Conservation (phyloP, 495 filamentous ascomycete species). For the Penicillium robsamsonii region DNA sequence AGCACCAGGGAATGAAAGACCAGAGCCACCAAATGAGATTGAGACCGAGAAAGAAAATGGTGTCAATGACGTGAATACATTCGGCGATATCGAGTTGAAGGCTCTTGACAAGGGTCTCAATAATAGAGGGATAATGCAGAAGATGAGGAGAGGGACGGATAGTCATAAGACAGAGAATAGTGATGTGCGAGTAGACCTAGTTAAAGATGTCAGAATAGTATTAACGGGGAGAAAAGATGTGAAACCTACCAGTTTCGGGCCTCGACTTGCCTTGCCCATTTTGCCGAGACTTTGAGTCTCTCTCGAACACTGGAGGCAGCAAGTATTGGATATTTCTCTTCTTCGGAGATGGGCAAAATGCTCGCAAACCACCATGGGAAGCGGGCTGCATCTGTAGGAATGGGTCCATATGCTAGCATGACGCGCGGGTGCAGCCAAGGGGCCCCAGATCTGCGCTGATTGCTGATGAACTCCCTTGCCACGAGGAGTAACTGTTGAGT, state of each 20-base stretch:
- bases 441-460: constrained; percentile 62
- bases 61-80: constrained; percentile 33
- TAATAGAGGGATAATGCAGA: constrained; percentile 33
- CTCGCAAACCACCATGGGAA: constrained; percentile 93
- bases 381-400: constrained; percentile 67
- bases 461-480: constrained; percentile 62
- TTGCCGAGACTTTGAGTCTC: constrained; percentile 72
- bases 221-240: neutral
- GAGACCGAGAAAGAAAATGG: constrained; percentile 43
- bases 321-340: constrained; percentile 76
- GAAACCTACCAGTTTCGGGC: constrained; percentile 65
- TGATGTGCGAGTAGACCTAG: constrained; percentile 36
- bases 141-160: constrained; percentile 47
- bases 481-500: constrained; percentile 66
- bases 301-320: constrained; percentile 71
- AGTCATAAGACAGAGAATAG: constrained; percentile 49
- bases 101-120: constrained; percentile 24
- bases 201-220: constrained; percentile 16
- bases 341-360: constrained; percentile 70
- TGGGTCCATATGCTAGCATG: constrained; percentile 70
- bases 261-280: constrained; percentile 74
- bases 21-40: constrained; percentile 37
- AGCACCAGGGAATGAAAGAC: constrained; percentile 10
- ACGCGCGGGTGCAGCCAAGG: constrained; percentile 72
- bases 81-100: constrained; percentile 26